phyloP scores from a whole-genome alignment of 148 eudicot genomes.

The Persicaria maculosa region DNA sequence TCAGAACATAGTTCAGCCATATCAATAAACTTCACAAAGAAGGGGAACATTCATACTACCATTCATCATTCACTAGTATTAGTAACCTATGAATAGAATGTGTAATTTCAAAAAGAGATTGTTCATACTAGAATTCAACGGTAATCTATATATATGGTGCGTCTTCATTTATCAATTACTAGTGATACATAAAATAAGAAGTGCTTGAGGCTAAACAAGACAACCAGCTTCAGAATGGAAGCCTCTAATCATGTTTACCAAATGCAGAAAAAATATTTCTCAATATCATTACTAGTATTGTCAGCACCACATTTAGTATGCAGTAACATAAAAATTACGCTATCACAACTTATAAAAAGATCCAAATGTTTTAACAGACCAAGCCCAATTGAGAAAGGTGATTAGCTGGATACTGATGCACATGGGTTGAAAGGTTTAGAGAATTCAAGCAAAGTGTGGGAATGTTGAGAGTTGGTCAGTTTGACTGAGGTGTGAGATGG shows the following conservation, averaged over 20 bases:
- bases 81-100: not conserved
- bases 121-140: not conserved
- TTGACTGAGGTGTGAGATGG: too few species aligned
- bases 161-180: not conserved
- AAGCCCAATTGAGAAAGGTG: not conserved
- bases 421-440: too few species aligned
- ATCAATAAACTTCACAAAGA: not conserved
- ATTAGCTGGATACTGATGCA: too few species aligned
- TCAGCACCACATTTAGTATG: not conserved
- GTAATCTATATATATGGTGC: not conserved
- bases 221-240: not conserved
- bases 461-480: too few species aligned
- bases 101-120: not conserved
- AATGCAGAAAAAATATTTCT: not conserved
- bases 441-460: too few species aligned
- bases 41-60: not conserved
- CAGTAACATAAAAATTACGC: not conserved
- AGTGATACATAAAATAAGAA: too few species aligned
- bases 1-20: not conserved
- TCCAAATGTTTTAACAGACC: not conserved
- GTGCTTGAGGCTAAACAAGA: not conserved
- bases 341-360: not conserved
- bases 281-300: not conserved
- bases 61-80: not conserved
- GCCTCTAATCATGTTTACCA: constrained; percentile 2